Evolutionary conservation across 176 grass and related monocot genomes (phyloP), one percentile per base, ranked within the genome.

Genomic region (Aegilops sharonensis): DNA sequence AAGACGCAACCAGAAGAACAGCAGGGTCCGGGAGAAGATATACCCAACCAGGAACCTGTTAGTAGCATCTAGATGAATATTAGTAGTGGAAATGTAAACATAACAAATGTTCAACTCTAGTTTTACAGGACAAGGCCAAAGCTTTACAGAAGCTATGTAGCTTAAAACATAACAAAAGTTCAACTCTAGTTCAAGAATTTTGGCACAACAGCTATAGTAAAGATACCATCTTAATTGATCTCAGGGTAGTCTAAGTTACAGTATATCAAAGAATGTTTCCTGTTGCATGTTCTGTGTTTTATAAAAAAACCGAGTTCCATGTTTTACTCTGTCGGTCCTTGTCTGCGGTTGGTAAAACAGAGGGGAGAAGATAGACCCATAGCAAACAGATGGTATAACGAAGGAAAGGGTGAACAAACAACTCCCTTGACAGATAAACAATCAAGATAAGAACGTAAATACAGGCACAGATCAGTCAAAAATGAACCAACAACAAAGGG

Each of bases 1-100:
- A 80, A 80, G 36, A 80, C 68, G 47, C 47, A 81, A 69, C 36
- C 24, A 75, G 52, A 75, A 69, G 47, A 59, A 80, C 75, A 78
- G 25, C 66, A 81, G 61, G 68, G 12, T 57, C 2, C 36, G 13
- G 50, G 27, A 77, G 42, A 83, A 25, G 78, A 21, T 45, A 83
- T 52, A 52, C 21, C 74, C n/a, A 70, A 42, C 27, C 50, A 11
- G 62, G 43, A 63, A 75, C 11, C 52, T 83, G 29, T 30, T 78
- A 56, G 45, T 39, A 78, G n/a, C 56, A 31, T 32, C 18, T 68
- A 54, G 50, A 54, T 15, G 50, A 64, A 52, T 11, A 36, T 12
- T 76, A 68, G 36, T 48, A 78, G 3, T 78, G 23, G 47, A 30
- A 31, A 63, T 54, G 50, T 54, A 86, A 34, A 45, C 63, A 75